Percentiles rank a stretch among this genome's conserved stretches.
These are phyloP conservation scores for Cucumis melo DNA, from an alignment of 306 rosid species.

Conservation along the genomic window DNA sequence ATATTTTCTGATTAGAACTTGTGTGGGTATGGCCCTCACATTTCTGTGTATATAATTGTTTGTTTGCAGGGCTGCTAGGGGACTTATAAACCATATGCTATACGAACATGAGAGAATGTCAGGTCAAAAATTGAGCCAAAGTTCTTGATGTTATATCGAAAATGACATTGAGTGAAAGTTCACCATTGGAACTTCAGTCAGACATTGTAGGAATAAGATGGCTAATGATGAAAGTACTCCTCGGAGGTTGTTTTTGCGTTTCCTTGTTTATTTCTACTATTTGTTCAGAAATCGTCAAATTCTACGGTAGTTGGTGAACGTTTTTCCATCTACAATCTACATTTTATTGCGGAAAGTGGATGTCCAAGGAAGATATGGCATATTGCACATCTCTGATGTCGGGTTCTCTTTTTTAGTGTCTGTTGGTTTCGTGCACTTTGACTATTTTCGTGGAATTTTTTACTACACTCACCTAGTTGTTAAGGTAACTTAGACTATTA, in stretches of 20 bases:
- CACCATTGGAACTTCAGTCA: neutral
- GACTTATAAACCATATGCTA: conserved; percentile 81
- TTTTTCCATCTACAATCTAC: neutral
- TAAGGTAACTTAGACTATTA: no score
- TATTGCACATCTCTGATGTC: neutral
- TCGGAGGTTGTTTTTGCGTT: neutral
- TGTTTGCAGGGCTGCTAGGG: conserved; percentile 72
- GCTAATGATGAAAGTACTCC: neutral
- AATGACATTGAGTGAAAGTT: neutral
- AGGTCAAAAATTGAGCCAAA: conserved; percentile 60
- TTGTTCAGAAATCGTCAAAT: neutral
- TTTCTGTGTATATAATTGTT: neutral
- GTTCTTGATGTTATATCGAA: conserved; percentile 21
- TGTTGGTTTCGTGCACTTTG: no score
- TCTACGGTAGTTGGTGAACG: neutral
- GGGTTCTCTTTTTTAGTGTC: no score
- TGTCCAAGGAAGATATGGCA: neutral
- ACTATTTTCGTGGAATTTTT: no score
- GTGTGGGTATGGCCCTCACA: neutral
- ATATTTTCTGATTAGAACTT: neutral
- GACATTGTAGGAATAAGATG: neutral
- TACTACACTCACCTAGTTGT: no score
- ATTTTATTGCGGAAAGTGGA: neutral
- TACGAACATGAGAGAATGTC: conserved; percentile 57
- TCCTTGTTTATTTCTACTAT: neutral